These are phyloP conservation scores for Wickerhamiella azymoides DNA, from an alignment of 805 yeast genomes.

Conservation along the genomic window DNA sequence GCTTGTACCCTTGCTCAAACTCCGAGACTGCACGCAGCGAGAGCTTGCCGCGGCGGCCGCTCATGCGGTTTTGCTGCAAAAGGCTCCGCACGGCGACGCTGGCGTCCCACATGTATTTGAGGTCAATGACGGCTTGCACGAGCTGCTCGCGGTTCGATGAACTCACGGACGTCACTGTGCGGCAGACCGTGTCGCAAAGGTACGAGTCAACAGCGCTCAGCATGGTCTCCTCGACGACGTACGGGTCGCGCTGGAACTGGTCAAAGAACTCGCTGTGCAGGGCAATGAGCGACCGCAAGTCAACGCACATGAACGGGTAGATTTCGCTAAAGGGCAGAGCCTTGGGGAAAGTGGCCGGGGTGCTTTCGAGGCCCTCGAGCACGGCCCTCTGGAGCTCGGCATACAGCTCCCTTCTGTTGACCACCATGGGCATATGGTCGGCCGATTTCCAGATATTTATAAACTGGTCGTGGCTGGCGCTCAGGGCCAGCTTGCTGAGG, in stretches of 20 bases:
- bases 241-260: constrained; percentile 47
- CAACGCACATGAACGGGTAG: constrained; percentile 75
- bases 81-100: constrained; percentile 44
- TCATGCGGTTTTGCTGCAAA: constrained; percentile 27
- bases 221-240: constrained; percentile 45
- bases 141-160: constrained; percentile 75
- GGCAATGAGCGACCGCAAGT: constrained; percentile 49
- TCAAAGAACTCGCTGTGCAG: constrained; percentile 52
- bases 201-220: constrained; percentile 51
- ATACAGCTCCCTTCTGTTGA: constrained; percentile 45
- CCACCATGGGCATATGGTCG: constrained; percentile 76
- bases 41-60: constrained; percentile 29
- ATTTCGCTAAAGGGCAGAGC: constrained; percentile 78
- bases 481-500: constrained; percentile 42
- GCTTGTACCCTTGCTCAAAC: constrained; percentile 46
- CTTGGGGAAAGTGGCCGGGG: constrained; percentile 34
- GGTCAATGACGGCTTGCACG: constrained; percentile 75
- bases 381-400: constrained; percentile 42
- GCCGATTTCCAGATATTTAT: constrained; percentile 53
- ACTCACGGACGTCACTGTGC: constrained; percentile 44
- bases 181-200: constrained; percentile 53
- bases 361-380: constrained; percentile 25
- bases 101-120: constrained; percentile 74
- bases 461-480: constrained; percentile 49
- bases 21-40: constrained; percentile 39